Evolutionary conservation across 768 basidiomycete species (phyloP), one percentile per base, ranked within the genome.

Genomic region (Panaeolus cyanescens): DNA sequence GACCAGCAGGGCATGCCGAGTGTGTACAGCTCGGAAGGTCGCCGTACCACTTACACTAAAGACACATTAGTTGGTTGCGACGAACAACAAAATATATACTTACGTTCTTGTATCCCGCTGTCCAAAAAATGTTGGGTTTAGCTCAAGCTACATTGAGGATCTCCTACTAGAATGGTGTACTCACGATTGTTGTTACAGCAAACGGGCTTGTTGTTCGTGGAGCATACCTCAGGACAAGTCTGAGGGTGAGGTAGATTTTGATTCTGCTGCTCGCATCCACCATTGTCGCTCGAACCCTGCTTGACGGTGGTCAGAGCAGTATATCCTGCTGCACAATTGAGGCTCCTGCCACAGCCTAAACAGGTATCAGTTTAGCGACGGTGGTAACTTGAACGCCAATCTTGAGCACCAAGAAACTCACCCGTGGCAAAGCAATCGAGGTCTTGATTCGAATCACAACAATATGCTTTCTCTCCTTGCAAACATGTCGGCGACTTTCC

Each of bases 381-480:
- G 34, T 34, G 3, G 34, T 34, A 17, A 34, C 34, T n/a, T n/a
- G n/a, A n/a, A n/a, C n/a, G 17, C 17, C 34, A 12, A 34, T 34
- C 34, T 34, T 34, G 34, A 34, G 17, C 34, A 9, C 34, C 34
- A 34, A 34, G 34, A 34, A 34, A 34, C 34, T 34, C 34, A 34
- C 34, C 34, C 17, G 34, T 34, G 8, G 59, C 65, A 59, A 56
- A 59, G 54, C 65, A 66, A 22, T 36, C 63, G 42, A 40, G 59
- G 54, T 63, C 62, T 59, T 45, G 59, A 56, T 37, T 60, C 28
- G 68, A 65, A 28, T 54, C 36, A 57, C 68, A 70, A 54, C 68
- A 70, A 25, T 63, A 67, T 4, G 68, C 68, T 54, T 70, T 67
- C 22, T 62, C 50, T 56, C 68, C 68, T 34, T 65, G 63, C 5